phyloP scores from a whole-genome alignment of 2,329 filamentous ascomycete species.

The Ophiosphaerella herpotricha region DNA sequence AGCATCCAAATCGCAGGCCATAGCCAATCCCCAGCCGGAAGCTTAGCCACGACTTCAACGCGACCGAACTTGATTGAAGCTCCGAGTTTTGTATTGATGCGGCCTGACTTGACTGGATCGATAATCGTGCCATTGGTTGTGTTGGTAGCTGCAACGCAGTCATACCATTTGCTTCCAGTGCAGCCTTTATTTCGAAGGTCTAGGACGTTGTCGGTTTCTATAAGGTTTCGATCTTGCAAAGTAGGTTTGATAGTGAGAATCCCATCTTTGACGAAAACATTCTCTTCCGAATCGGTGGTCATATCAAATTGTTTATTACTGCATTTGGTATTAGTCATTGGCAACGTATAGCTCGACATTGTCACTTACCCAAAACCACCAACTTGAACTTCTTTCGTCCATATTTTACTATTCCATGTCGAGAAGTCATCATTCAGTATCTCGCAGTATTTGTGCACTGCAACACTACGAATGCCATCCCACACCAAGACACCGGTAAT shows the following conservation, averaged over 20 bases:
- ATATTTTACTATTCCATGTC: slow-evolving; percentile 62
- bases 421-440: slow-evolving; percentile 71
- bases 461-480: slow-evolving; percentile 73
- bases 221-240: slow-evolving; percentile 68
- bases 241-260: slow-evolving; percentile 77
- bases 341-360: background rate
- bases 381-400: slow-evolving; percentile 75
- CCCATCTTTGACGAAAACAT: slow-evolving; percentile 73
- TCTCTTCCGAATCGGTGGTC: slow-evolving; percentile 73
- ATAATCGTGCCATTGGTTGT: slow-evolving; percentile 76
- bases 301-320: slow-evolving; percentile 81
- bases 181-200: slow-evolving; percentile 72
- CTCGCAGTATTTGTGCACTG: slow-evolving; percentile 74
- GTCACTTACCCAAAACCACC: slow-evolving; percentile 74
- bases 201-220: slow-evolving; percentile 69
- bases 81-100: slow-evolving; percentile 74
- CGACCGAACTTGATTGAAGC: slow-evolving; percentile 78
- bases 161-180: slow-evolving; percentile 62
- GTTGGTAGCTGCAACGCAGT: slow-evolving; percentile 76
- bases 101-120: slow-evolving; percentile 76
- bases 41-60: slow-evolving; percentile 76
- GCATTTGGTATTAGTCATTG: slow-evolving; percentile 30
- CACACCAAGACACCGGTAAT: slow-evolving; percentile 74
- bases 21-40: slow-evolving; percentile 81
- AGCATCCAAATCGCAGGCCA: slow-evolving; percentile 95